Conservation (phyloP, 257 asterid species). For the Catharanthus roseus region DNA sequence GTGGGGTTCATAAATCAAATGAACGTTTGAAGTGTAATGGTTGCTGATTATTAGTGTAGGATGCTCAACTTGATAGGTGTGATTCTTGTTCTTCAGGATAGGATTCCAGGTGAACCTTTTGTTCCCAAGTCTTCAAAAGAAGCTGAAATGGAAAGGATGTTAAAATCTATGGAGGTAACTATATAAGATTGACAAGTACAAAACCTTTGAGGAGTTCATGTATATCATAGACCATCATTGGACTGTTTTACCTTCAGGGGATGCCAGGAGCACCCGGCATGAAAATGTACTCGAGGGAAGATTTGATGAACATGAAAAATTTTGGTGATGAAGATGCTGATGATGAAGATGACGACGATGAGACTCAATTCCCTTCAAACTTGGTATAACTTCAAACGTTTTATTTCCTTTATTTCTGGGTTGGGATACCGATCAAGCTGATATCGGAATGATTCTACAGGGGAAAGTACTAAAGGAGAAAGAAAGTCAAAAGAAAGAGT, state of each 20-base stretch:
- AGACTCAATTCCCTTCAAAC: conserved; percentile 52
- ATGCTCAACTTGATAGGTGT: background rate
- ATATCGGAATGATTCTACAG: conserved; percentile 29
- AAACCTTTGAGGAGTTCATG: background rate
- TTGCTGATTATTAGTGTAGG: background rate
- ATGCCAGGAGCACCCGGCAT: conserved; percentile 95
- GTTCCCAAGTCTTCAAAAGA: conserved; percentile 77
- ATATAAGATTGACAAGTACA: conserved; percentile 1
- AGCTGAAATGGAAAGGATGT: conserved; percentile 83
- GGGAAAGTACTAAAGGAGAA: conserved; percentile 57
- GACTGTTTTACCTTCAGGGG: conserved; percentile 42
- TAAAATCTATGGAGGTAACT: conserved; percentile 89
- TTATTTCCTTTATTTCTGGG: background rate
- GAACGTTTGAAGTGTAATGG: background rate
- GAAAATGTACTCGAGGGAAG: conserved; percentile 96
- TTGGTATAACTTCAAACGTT: conserved; percentile 35
- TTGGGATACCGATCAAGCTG: background rate
- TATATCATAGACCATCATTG: background rate
- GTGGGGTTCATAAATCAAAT: background rate
- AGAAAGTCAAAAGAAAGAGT: conserved; percentile 42
- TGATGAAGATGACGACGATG: conserved; percentile 62
- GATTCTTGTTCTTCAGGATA: conserved; percentile 42
- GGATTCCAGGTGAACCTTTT: conserved; percentile 82
- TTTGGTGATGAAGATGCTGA: conserved; percentile 66
- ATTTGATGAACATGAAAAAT: conserved; percentile 64